Evolutionary conservation across 192 early-diverging fungal species (phyloP).

Genomic region (Linnemannia hyalina): DNA sequence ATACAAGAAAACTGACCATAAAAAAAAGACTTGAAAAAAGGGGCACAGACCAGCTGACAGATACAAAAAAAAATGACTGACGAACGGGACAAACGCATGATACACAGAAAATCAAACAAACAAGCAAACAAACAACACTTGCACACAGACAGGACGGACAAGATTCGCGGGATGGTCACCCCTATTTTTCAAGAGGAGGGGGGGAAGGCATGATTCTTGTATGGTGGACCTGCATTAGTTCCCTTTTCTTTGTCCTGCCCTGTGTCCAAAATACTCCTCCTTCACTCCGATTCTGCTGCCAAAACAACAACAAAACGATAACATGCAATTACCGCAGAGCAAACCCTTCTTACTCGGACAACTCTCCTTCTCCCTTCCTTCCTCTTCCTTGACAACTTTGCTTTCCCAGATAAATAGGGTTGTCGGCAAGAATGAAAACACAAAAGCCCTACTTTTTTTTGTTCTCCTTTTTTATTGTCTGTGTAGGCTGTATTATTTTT

Average conservation of each 20-base stretch:
- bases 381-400: background rate
- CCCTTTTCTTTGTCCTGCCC: background rate
- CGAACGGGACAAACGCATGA: background rate
- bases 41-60: constrained; percentile 46
- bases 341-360: background rate
- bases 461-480: background rate
- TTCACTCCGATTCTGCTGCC: too few relatives aligned
- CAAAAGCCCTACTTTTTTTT: constrained; percentile 8
- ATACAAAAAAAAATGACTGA: background rate
- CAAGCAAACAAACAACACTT: too few relatives aligned
- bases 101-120: background rate
- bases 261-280: too few relatives aligned
- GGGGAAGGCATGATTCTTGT: background rate
- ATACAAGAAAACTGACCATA: background rate
- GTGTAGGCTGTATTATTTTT: background rate
- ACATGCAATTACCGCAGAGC: background rate
- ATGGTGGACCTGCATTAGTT: background rate
- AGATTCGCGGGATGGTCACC: background rate
- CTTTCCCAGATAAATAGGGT: constrained; percentile 4
- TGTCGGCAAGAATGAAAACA: background rate
- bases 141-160: background rate
- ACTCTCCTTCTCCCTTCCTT: background rate
- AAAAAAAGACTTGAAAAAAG: constrained; percentile 6
- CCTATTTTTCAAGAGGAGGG: background rate
- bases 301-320: too few relatives aligned